Percentiles rank a stretch among this genome's conserved stretches.
Conservation (phyloP, 1,284 basidiomycete genomes). For the Porogramme epimiltina region DNA sequence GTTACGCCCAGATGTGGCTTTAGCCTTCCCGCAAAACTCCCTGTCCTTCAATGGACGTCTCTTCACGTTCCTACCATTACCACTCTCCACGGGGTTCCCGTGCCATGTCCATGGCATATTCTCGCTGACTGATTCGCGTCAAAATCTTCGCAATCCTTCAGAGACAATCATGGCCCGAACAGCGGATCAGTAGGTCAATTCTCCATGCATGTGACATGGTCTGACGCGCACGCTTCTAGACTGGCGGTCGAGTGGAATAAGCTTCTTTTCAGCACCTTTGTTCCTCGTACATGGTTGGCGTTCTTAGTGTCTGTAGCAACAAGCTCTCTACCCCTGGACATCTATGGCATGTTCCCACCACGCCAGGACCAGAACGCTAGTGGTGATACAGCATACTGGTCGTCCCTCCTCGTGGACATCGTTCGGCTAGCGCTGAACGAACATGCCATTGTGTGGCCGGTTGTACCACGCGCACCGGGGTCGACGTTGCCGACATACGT, state of each 20-base stretch:
- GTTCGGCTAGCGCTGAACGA: background rate
- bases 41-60: conserved; percentile 34
- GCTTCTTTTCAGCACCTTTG: conserved; percentile 16
- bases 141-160: conserved; percentile 44
- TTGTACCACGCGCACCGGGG: background rate
- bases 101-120: conserved; percentile 49
- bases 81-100: conserved; percentile 46
- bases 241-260: conserved; percentile 22
- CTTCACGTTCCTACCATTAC: conserved; percentile 51
- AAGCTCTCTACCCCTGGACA: background rate
- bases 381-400: conserved; percentile 10
- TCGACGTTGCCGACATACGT: background rate
- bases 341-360: conserved; percentile 5
- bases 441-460: conserved; percentile 1
- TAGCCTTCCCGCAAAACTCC: conserved; percentile 38
- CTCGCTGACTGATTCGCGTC: conserved; percentile 46
- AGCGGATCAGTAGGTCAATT: conserved; percentile 40
- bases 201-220: background rate
- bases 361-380: conserved; percentile 1
- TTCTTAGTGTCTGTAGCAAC: background rate
- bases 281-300: conserved; percentile 5
- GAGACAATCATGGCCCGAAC: conserved; percentile 41
- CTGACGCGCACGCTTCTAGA: conserved; percentile 1
- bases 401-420: conserved; percentile 1
- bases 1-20: conserved; percentile 36